Evolutionary conservation across 768 basidiomycete genomes (phyloP).

Genomic region (Hygrophorus russula): DNA sequence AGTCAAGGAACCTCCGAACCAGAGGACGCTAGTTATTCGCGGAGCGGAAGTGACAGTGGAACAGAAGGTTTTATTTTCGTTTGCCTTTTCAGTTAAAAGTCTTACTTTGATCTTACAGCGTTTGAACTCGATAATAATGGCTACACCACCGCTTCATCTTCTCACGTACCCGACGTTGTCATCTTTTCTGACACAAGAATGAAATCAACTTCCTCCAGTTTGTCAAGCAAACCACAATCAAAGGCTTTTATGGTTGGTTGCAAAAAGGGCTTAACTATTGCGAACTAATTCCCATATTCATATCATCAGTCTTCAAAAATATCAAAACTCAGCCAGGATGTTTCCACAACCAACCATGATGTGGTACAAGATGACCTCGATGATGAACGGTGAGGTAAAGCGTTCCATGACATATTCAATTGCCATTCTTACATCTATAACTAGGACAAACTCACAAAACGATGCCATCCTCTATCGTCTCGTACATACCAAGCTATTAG

Average conservation of each 20-base stretch:
- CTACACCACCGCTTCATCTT: conserved; percentile 23
- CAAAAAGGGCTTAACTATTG: background rate
- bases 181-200: conserved; percentile 36
- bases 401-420: background rate
- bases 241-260: conserved; percentile 67
- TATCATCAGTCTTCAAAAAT: conserved; percentile 64
- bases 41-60: conserved; percentile 11
- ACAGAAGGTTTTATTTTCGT: background rate
- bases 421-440: background rate
- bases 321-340: conserved; percentile 38
- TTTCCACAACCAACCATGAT: conserved; percentile 12
- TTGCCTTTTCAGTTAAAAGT: background rate
- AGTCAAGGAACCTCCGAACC: conserved; percentile 8
- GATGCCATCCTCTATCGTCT: conserved; percentile 70
- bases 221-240: conserved; percentile 29
- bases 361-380: conserved; percentile 30
- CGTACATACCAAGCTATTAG: conserved; percentile 69
- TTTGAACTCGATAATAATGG: conserved; percentile 32
- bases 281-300: conserved; percentile 4
- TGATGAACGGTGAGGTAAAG: conserved; percentile 37
- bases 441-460: conserved; percentile 65
- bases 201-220: conserved; percentile 9
- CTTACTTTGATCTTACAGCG: conserved; percentile 18
- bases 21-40: conserved; percentile 5
- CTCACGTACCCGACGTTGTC: conserved; percentile 32